A percentile compares a stretch with the other conserved stretches of the same genome.
These are phyloP conservation scores for Wakefieldia striispora DNA, from an alignment of 768 basidiomycete species.

Conservation along the genomic window DNA sequence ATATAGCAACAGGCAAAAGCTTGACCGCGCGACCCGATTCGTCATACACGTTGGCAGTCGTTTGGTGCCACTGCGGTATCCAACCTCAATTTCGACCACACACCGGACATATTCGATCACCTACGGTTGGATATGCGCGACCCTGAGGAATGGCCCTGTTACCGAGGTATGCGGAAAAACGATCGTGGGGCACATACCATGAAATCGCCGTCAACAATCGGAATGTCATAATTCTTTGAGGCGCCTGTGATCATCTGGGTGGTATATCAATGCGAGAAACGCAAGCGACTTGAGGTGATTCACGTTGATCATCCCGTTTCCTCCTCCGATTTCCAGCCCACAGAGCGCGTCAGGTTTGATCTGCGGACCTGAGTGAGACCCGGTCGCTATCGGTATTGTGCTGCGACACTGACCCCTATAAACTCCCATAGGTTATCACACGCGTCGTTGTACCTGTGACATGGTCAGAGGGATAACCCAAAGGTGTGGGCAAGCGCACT, in stretches of 20 bases:
- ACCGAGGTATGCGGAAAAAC: conserved; percentile 1
- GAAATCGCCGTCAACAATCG: conserved; percentile 44
- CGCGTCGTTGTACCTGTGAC: conserved; percentile 33
- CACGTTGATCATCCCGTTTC: conserved; percentile 45
- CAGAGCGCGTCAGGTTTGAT: conserved; percentile 37
- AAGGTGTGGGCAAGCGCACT: conserved; percentile 22
- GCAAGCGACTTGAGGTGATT: conserved; percentile 4
- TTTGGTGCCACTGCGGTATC: conserved; percentile 27
- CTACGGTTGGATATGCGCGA: conserved; percentile 34
- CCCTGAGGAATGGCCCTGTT: conserved; percentile 26
- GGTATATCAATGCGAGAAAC: conserved; percentile 10
- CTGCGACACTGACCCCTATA: conserved; percentile 20
- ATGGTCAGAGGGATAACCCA: not conserved
- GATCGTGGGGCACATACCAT: conserved; percentile 30
- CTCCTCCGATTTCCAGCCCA: conserved; percentile 42
- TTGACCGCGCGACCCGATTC: conserved; percentile 22
- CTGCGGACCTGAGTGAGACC: conserved; percentile 12
- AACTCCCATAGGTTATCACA: conserved; percentile 28
- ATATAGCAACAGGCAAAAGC: conserved; percentile 34
- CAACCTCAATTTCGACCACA: not conserved
- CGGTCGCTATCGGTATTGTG: not conserved
- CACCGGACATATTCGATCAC: conserved; percentile 6
- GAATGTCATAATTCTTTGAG: conserved; percentile 36
- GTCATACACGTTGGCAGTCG: conserved; percentile 32
- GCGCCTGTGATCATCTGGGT: conserved; percentile 36